A percentile compares a stretch with the other conserved stretches of the same genome.
Conservation (phyloP, 768 basidiomycete species). For the Coprinopsis sp. region DNA sequence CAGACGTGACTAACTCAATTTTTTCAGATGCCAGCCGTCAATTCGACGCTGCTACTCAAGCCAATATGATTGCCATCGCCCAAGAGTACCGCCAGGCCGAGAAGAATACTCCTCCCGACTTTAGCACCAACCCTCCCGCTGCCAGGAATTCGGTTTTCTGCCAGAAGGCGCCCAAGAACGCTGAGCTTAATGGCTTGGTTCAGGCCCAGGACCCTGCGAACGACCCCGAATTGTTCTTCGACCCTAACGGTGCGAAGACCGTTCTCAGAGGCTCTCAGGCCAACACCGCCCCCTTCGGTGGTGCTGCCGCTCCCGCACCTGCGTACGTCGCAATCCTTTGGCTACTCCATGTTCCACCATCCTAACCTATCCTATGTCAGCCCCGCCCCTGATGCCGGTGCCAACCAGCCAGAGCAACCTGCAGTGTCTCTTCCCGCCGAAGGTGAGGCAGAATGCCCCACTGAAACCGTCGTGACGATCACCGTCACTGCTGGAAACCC, state of each 20-base stretch:
- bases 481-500: constrained; percentile 28
- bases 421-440: not conserved
- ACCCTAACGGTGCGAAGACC: constrained; percentile 34
- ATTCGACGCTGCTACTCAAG: constrained; percentile 46
- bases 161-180: constrained; percentile 46
- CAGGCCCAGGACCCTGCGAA: constrained; percentile 52
- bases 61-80: constrained; percentile 49
- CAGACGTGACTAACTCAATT: not conserved
- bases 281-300: constrained; percentile 44
- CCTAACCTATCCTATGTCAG: not conserved
- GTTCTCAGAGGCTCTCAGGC: constrained; percentile 44
- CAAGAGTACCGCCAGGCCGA: constrained; percentile 50
- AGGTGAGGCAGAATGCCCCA: not conserved
- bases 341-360: not conserved
- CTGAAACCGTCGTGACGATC: constrained; percentile 24
- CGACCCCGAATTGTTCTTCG: constrained; percentile 49
- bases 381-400: constrained; percentile 7
- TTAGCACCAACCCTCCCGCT: constrained; percentile 45
- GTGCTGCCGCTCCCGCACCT: constrained; percentile 19
- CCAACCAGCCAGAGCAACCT: not conserved
- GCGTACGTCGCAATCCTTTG: too few species aligned
- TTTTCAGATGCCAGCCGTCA: constrained; percentile 45
- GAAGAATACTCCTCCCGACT: constrained; percentile 62
- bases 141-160: constrained; percentile 55
- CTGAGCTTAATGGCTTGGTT: constrained; percentile 43